Evolutionary conservation across 208 protist species (phyloP), one percentile per base, ranked within the genome.

Genomic region (Porcisia hertigi): DNA sequence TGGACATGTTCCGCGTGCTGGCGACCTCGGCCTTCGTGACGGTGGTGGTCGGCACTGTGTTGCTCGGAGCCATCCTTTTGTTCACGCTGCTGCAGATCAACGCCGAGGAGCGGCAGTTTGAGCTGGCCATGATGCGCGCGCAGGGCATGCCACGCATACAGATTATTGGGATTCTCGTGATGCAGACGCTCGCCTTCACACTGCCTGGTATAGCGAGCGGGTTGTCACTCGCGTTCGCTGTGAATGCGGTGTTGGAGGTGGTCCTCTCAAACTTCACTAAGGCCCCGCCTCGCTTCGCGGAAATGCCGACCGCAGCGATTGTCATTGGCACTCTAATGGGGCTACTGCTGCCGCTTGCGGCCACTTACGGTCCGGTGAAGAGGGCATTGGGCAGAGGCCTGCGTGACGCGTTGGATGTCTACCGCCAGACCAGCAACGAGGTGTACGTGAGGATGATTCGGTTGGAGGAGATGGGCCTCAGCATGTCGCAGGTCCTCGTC

Each of bases 91-190:
- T 99, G 0, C 80, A 98, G 14, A 89, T 91, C 53, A 96, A 99
- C 79, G 92, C 97, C 0, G 96, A 99, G 66, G 95, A 98, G 73
- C 98, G 98, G 49, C 98, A 97, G 63, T 99, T 97, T 82, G 98
- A 99, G 79, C 93, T 99, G 73, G 98, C 98, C 70, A 99, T 99
- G 97, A 81, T 99, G 5, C 83, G 98, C 52, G 94, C 98, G 9
- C 86, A 98, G 57, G 98, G 98, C 62, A 93, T 99, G 86, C 65
- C 73, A 36, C 86, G 92, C 57, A 66, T 65, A 8, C 85, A 86
- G 8, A 76, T 99, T n/a, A 86, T 97, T 18, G 41, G 79, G 5
- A 73, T 99, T 9, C 73, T 99, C 16, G 49, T 90, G n/a, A 72
- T 67, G 14, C 91, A 98, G 81, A 88, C 94, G 1, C n/a, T 98